Percentiles rank a stretch among this genome's conserved stretches.
These are phyloP conservation scores for Irpex sp. DNA, from an alignment of 1,284 basidiomycete species.

Conservation along the genomic window DNA sequence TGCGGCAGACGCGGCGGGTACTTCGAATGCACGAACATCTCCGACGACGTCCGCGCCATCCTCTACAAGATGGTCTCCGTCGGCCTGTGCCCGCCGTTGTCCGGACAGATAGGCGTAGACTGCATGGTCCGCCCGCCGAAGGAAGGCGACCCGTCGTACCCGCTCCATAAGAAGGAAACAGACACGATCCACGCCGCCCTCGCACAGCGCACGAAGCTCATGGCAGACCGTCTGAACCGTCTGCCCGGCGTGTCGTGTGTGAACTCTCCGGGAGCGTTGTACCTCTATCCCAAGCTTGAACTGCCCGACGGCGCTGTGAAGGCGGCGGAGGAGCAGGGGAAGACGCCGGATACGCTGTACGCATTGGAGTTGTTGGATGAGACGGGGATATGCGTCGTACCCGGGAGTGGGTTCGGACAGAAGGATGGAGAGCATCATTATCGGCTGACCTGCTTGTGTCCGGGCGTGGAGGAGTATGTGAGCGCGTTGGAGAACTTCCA, in stretches of 20 bases:
- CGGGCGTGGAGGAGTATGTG: constrained; percentile 89
- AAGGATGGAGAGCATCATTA: constrained; percentile 86
- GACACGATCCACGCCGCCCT: constrained; percentile 75
- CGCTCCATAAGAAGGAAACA: constrained; percentile 80
- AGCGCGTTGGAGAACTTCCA: constrained; percentile 85
- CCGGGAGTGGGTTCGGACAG: constrained; percentile 92
- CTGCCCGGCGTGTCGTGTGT: constrained; percentile 85
- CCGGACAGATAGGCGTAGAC: constrained; percentile 91
- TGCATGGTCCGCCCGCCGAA: constrained; percentile 85
- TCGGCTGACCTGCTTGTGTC: constrained; percentile 84
- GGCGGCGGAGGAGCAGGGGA: constrained; percentile 68
- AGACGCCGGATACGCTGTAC: constrained; percentile 87
- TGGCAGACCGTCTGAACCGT: constrained; percentile 74
- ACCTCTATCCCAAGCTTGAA: constrained; percentile 78
- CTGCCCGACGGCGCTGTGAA: constrained; percentile 70
- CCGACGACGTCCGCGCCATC: constrained; percentile 72
- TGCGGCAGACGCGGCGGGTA: constrained; percentile 93
- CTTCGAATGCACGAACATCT: constrained; percentile 85
- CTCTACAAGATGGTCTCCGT: constrained; percentile 96
- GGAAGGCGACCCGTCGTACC: constrained; percentile 70
- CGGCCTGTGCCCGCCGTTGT: constrained; percentile 82
- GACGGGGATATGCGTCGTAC: constrained; percentile 92
- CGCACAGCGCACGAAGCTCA: constrained; percentile 64
- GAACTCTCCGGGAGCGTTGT: constrained; percentile 85
- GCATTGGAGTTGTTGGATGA: constrained; percentile 78